Percentiles rank a stretch among this genome's conserved stretches.
phyloP scores from a whole-genome alignment of 257 asterid genomes.

The Asclepias syriaca region DNA sequence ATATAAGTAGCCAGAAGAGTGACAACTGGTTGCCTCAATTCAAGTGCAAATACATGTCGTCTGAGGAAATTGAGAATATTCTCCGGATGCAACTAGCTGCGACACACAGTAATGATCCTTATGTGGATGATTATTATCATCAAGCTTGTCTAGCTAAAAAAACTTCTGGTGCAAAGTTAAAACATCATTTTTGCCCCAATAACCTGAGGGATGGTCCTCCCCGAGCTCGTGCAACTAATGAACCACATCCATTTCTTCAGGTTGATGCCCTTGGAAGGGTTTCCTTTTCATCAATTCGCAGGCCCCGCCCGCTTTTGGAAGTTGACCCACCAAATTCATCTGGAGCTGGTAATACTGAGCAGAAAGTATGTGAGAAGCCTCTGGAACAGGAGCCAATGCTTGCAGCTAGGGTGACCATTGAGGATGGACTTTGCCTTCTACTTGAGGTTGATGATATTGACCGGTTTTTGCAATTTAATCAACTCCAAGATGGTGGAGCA shows the following conservation, averaged over 20 bases:
- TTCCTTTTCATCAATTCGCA: conserved; percentile 81
- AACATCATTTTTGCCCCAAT: conserved; percentile 85
- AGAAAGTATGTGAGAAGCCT: conserved; percentile 63
- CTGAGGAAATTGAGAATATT: conserved; percentile 82
- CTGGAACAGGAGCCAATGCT: conserved; percentile 97
- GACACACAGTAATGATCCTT: conserved; percentile 90
- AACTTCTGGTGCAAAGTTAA: conserved; percentile 63
- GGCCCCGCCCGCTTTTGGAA: conserved; percentile 95
- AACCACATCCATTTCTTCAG: conserved; percentile 82
- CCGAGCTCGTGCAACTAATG: conserved; percentile 58
- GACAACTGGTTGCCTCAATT: conserved; percentile 63
- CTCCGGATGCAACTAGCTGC: conserved; percentile 81
- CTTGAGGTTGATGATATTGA: conserved; percentile 94
- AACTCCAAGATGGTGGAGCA: conserved; percentile 44
- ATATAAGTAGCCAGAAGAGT: conserved; percentile 39
- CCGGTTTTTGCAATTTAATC: conserved; percentile 69
- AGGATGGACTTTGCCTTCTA: conserved; percentile 76
- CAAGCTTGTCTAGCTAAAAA: conserved; percentile 85
- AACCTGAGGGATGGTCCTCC: conserved; percentile 54
- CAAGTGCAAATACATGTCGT: conserved; percentile 74
- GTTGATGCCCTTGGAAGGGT: conserved; percentile 96
- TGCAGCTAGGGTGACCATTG: conserved; percentile 89
- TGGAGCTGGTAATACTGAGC: conserved; percentile 36
- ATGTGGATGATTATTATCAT: conserved; percentile 83
- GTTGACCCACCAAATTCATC: conserved; percentile 66